Evolutionary conservation across 208 protist genomes (phyloP).

Genomic region (Strigomonas galati): DNA sequence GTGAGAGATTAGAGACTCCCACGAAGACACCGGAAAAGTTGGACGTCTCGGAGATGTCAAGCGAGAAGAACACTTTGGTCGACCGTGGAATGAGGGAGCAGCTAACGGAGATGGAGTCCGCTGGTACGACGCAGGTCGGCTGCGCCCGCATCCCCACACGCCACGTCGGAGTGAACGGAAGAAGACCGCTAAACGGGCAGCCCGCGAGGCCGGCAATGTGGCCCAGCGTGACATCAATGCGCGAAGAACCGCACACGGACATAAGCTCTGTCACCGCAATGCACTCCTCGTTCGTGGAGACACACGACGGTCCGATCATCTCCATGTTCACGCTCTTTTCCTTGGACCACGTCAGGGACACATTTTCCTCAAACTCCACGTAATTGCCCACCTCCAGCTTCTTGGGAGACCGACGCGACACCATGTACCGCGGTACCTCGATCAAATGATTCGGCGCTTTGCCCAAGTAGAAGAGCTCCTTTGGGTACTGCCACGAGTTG

Average conservation of each 20-base stretch:
- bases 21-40: slow-evolving; percentile 59
- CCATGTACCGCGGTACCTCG: slow-evolving; percentile 54
- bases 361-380: slow-evolving; percentile 80
- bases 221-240: slow-evolving; percentile 59
- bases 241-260: slow-evolving; percentile 36
- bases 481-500: slow-evolving; percentile 71
- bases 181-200: slow-evolving; percentile 72
- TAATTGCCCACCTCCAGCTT: slow-evolving; percentile 42
- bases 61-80: slow-evolving; percentile 56
- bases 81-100: slow-evolving; percentile 50
- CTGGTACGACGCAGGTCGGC: slow-evolving; percentile 28
- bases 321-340: slow-evolving; percentile 75
- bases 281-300: slow-evolving; percentile 48
- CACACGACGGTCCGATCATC: slow-evolving; percentile 32
- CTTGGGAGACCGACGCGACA: slow-evolving; percentile 51
- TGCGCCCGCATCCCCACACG: slow-evolving; percentile 38
- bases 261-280: slow-evolving; percentile 65
- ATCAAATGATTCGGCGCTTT: slow-evolving; percentile 13
- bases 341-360: slow-evolving; percentile 52
- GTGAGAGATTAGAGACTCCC: slow-evolving; percentile 58
- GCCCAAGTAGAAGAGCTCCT: slow-evolving; percentile 60
- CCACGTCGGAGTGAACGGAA: slow-evolving; percentile 72
- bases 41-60: slow-evolving; percentile 20
- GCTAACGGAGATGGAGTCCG: slow-evolving; percentile 61
- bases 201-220: slow-evolving; percentile 72